Evolutionary conservation across 495 filamentous ascomycete genomes (phyloP).

Genomic region (Aspergillus mulundensis): DNA sequence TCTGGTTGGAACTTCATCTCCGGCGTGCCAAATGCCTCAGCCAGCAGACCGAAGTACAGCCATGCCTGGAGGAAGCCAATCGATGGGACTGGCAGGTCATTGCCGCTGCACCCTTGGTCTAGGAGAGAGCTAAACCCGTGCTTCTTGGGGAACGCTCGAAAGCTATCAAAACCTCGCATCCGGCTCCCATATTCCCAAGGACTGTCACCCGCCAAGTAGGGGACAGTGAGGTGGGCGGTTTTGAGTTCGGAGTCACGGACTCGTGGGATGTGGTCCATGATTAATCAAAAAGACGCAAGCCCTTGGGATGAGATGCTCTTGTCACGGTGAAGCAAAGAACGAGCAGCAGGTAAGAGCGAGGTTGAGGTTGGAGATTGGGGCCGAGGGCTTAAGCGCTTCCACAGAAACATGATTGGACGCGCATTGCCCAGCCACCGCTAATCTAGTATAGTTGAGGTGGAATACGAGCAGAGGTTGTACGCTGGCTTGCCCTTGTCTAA

Average conservation of each 20-base stretch:
- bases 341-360: too few species aligned
- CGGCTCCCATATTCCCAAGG: background rate
- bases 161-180: background rate
- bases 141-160: background rate
- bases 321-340: too few species aligned
- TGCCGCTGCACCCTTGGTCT: background rate
- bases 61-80: background rate
- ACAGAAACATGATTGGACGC: too few species aligned
- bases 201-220: background rate
- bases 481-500: too few species aligned
- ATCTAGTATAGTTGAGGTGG: too few species aligned
- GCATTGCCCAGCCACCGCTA: too few species aligned
- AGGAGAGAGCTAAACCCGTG: background rate
- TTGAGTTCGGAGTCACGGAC: background rate
- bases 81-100: background rate
- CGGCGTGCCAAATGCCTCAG: background rate
- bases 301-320: too few species aligned
- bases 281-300: too few species aligned
- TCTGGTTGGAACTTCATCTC: background rate
- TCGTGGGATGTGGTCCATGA: background rate
- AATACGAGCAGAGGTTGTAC: too few species aligned
- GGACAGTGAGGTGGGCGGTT: background rate
- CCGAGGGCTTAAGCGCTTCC: too few species aligned
- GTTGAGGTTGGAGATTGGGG: too few species aligned
- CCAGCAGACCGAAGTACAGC: background rate